phyloP scores from a whole-genome alignment of 2,329 filamentous ascomycete genomes.

The Phyllachora maydis region DNA sequence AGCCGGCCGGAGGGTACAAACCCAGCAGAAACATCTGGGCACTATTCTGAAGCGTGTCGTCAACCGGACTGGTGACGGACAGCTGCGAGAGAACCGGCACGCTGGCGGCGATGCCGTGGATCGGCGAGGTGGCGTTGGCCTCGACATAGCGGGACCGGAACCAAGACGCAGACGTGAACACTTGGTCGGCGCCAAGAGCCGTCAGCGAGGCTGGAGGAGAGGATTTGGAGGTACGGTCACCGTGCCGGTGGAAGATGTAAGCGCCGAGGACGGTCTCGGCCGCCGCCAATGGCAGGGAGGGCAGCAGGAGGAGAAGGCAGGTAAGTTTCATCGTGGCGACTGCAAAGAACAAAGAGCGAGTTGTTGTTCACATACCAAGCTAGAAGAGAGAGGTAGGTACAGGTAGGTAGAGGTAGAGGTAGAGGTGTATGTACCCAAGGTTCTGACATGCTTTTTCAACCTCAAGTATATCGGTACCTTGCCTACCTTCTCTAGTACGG shows the following conservation, averaged over 20 bases:
- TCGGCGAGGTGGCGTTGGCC: constrained; percentile 32
- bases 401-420: neutral
- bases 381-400: neutral
- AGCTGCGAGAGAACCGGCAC: constrained; percentile 51
- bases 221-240: constrained; percentile 67
- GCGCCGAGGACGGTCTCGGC: constrained; percentile 58
- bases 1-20: constrained; percentile 60
- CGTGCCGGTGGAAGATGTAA: constrained; percentile 79
- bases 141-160: constrained; percentile 61
- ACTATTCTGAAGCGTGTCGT: constrained; percentile 63
- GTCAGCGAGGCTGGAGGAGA: constrained; percentile 54
- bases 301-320: constrained; percentile 15
- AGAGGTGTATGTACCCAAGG: no score
- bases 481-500: no score
- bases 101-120: constrained; percentile 45
- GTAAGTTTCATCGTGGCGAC: constrained; percentile 2
- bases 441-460: no score
- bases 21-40: constrained; percentile 67
- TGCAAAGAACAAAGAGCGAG: neutral
- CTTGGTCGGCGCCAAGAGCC: constrained; percentile 56
- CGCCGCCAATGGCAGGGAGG: constrained; percentile 13
- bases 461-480: no score
- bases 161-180: constrained; percentile 51
- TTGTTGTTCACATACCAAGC: neutral
- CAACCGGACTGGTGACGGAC: constrained; percentile 47